Conservation (phyloP, 1,284 basidiomycete species). For the Naganishia cerealis region DNA sequence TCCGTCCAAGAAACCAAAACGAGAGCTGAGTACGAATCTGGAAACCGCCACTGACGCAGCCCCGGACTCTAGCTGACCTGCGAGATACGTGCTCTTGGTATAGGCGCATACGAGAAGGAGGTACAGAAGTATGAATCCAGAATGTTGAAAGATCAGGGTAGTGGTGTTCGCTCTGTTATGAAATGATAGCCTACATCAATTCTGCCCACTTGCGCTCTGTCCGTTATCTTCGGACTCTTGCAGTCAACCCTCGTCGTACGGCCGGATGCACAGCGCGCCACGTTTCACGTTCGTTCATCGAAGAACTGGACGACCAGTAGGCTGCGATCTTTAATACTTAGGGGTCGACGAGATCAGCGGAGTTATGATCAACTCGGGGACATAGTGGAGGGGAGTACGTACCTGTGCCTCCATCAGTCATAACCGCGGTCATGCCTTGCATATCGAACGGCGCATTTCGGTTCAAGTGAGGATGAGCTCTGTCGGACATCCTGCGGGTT, state of each 20-base stretch:
- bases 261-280: too few species aligned
- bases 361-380: neutral
- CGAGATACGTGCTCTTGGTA: neutral
- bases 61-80: neutral
- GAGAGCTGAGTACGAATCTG: constrained; percentile 21
- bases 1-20: constrained; percentile 30
- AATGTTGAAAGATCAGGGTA: constrained; percentile 32
- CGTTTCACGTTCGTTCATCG: too few species aligned
- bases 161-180: constrained; percentile 33
- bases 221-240: too few species aligned
- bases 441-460: constrained; percentile 41
- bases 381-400: neutral
- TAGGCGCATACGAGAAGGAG: constrained; percentile 32
- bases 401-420: constrained; percentile 36
- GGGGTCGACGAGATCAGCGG: neutral
- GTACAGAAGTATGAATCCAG: constrained; percentile 33
- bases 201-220: too few species aligned
- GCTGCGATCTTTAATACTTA: constrained; percentile 37
- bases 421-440: constrained; percentile 41
- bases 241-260: too few species aligned
- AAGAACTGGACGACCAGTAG: too few species aligned
- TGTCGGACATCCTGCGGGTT: constrained; percentile 35
- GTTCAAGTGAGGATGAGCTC: constrained; percentile 38
- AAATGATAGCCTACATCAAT: constrained; percentile 16
- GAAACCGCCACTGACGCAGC: neutral